phyloP scores from a whole-genome alignment of 2,329 filamentous ascomycete genomes.

The Emericellopsis cladophorae region DNA sequence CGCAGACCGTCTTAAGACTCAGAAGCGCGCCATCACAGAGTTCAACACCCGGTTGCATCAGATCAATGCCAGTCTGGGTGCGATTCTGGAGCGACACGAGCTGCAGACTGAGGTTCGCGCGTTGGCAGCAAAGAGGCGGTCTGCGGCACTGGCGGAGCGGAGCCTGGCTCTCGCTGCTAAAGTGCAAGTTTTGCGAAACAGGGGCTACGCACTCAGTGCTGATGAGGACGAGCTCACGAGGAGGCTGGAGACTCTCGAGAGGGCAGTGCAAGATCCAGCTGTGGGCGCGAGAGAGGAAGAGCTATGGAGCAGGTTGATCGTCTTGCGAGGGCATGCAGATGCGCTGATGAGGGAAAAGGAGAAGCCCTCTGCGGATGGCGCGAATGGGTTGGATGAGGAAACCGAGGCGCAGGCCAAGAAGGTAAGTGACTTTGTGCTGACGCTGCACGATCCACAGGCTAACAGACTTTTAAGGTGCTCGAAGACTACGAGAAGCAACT shows the following conservation, averaged over 20 bases:
- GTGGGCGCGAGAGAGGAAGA: conserved; percentile 68
- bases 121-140: conserved; percentile 58
- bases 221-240: conserved; percentile 69
- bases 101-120: conserved; percentile 63
- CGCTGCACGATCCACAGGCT: not conserved
- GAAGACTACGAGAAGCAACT: conserved; percentile 76
- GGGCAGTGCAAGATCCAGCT: conserved; percentile 59
- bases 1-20: conserved; percentile 58
- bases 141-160: conserved; percentile 59
- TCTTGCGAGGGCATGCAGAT: conserved; percentile 59
- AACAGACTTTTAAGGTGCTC: conserved; percentile 43
- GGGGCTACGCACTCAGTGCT: conserved; percentile 67
- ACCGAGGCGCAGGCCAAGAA: conserved; percentile 62
- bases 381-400: conserved; percentile 52
- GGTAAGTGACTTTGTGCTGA: conserved; percentile 31
- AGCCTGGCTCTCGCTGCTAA: conserved; percentile 65
- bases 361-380: conserved; percentile 44
- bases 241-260: conserved; percentile 57
- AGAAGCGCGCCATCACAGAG: conserved; percentile 54
- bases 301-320: conserved; percentile 72
- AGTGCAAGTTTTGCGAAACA: conserved; percentile 68
- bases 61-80: conserved; percentile 62
- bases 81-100: conserved; percentile 65
- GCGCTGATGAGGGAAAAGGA: conserved; percentile 63
- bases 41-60: conserved; percentile 65